Base-by-base conservation (phyloP, 2,329 filamentous ascomycete species). In the Xylaria multiplex region DNA sequence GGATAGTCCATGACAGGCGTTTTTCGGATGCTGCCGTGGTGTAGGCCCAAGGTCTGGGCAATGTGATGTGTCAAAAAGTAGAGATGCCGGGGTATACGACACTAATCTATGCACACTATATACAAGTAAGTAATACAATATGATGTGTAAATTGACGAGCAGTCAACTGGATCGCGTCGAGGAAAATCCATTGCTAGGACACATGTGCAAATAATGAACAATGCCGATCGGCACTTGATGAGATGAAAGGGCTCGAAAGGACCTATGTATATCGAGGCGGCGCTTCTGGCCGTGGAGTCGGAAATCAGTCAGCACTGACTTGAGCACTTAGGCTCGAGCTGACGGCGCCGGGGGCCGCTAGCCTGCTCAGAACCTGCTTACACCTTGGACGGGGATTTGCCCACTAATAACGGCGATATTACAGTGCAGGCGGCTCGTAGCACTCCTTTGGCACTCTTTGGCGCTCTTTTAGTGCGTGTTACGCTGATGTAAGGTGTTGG, bases 401-500 rank as follows among this genome's bases (percentile, higher is more conserved):
- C 58, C 58, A 66, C 61, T 62, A 58, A 59, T 67, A 37, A 68
- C 66, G 66, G 67, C 56, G 67, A 62, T 68, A 66, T 68, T 70
- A 61, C 43, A 43, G 37, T 11, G 37, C 22, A 11, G 30, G 35
- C 35, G 48, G 49, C 35, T 56, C n/a, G 30, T 14, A 22, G 54
- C 42, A n/a, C 46, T 14, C 19, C 19, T 19, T 19, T 19, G 19
- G 19, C 19, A 19, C 19, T 19, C 19, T 19, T 19, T 19, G 19
- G 19, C 19, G 19, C 19, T 19, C 45, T 53, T 59, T 59, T 57
- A 58, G 48, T 56, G 56, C 45, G 59, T 35, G 24, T 43, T 19
- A 35, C 68, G 71, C 71, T 73, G 71, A 74, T 72, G 72, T 74
- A 74, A 74, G 69, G 66, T 60, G 69, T 73, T 74, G 68, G 72